Evolutionary conservation across 2,329 filamentous ascomycete species (phyloP), one percentile per base, ranked within the genome.

Genomic region (Conoideocrella luteorostrata): DNA sequence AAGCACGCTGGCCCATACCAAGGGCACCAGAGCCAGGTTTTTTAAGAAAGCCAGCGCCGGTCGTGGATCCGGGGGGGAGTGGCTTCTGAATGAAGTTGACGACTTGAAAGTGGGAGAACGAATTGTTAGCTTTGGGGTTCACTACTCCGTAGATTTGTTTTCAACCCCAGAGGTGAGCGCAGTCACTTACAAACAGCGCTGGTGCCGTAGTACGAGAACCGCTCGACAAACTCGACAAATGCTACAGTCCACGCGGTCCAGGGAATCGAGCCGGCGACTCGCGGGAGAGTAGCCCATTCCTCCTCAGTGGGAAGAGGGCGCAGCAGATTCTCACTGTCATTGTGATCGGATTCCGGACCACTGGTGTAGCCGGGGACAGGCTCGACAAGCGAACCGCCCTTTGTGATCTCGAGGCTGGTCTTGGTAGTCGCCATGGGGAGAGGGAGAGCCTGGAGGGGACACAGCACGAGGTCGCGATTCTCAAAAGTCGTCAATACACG

Each of bases 191-290:
- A 81, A 30, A 84, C 72, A 32, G 77, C 72, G 10, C 75, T 77
- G 5, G 76, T 78, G 26, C 84, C 84, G 53, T 86, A 86, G 68
- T 85, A 88, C 3, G 78, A 82, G 61, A 86, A 86, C 26, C 84
- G 78, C 62, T 88, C 84, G 61, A 80, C 85, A 22, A 86, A 59
- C 59, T 86, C 82, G 34, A 86, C 71, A 46, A 86, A 78, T 2
- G 78, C 80, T 48, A 86, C 75, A 23, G 76, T 80, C 56, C 77
- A 84, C 9, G 79, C 67, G 28, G 69, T 72, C 64, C 72, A 71
- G 2, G 78, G 79, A 20, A 86, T 75, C 52, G 69, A 70, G 51
- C 74, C 76, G 9, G 76, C 63, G 1, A 81, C 69, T 49, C 76
- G 75, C 22, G 69, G 70, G 13, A 82, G 65, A 1, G 70, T 75